Conservation (phyloP, 2,329 filamentous ascomycete genomes). For the Phialophora verrucosa region DNA sequence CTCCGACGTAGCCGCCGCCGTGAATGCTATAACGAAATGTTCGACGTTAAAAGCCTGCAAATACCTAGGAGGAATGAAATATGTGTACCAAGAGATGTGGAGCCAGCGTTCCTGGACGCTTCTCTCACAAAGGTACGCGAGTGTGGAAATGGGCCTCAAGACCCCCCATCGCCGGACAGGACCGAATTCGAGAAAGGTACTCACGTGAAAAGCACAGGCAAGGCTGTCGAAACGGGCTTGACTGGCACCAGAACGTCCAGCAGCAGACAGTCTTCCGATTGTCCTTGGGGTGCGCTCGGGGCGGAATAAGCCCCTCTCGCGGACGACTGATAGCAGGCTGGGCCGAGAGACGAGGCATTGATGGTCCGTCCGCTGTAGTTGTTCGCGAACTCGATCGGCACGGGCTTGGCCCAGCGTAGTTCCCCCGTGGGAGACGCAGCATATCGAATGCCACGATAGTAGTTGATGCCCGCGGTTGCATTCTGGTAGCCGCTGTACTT, state of each 20-base stretch:
- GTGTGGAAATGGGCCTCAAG: background rate
- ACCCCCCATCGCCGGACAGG: background rate
- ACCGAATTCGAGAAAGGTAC: conserved; percentile 1
- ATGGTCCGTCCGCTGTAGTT: conserved; percentile 26
- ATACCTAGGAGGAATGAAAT: background rate
- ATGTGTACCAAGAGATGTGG: background rate
- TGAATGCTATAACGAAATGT: conserved; percentile 26
- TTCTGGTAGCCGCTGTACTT: conserved; percentile 27
- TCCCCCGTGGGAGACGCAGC: conserved; percentile 27
- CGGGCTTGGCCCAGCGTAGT: conserved; percentile 24
- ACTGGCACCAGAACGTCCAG: conserved; percentile 23
- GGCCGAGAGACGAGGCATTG: conserved; percentile 23
- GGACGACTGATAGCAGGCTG: conserved; percentile 21
- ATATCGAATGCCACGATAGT: conserved; percentile 27
- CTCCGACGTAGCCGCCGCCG: conserved; percentile 37
- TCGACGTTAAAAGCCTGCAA: conserved; percentile 12
- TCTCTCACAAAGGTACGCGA: background rate
- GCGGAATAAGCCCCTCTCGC: conserved; percentile 12
- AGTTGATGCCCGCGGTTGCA: conserved; percentile 27
- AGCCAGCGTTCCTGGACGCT: background rate
- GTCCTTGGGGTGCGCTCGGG: conserved; percentile 17
- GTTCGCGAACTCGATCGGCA: conserved; percentile 27
- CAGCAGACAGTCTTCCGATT: conserved; percentile 27
- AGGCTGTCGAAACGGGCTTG: conserved; percentile 22
- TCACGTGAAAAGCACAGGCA: conserved; percentile 35